Base-by-base conservation (phyloP, 2,329 filamentous ascomycete genomes). In the Alternaria sp. region DNA sequence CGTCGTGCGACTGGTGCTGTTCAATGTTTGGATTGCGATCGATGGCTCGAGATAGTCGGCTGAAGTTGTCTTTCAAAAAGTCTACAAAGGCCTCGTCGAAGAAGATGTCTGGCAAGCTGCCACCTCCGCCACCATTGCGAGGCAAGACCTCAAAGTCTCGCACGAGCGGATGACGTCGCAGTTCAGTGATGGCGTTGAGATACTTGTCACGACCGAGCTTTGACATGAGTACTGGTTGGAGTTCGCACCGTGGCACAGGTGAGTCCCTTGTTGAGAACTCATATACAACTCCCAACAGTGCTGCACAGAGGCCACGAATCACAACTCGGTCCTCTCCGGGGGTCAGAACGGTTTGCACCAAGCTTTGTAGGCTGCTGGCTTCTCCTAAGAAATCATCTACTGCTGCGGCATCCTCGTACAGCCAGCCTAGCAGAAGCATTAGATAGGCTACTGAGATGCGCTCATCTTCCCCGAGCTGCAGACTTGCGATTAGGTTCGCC, bases 221-320 rank as follows among this genome's bases (percentile, higher is more conserved):
- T 42, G 89, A 87, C 28, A 86, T 83, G 34, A 99, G 82, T 28
- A 97, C 85, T 24, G 90, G 87, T 70, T 96, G 91, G 42, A 99
- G 80, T 9, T 90, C 93, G 24, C 88, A 84, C 60, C 95, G 86
- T 5, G 94, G 86, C 51, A 99, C 89, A 0, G 95, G 92, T 0
- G 94, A 98, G 77, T 99, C 95, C 74, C 96, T 97, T 0, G 94
- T 97, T 9, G 94, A 98, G 72, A 98, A 99, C 72, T 99, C 95
- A 74, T 98, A 99, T 4, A 95, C 85, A 21, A 96, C 89, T 9
- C 94, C 95, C 1, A 98, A 83, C 0, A 99, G 80, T 73, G 93
- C 88, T 14, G 93, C 90, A 73, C 90, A 92, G 11, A 99, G 83
- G 2, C 95, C 95, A 65, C 92, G 90, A 13, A 94, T 83, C 31